Conservation (phyloP, 495 filamentous ascomycete genomes). For the Acidomyces sp. region DNA sequence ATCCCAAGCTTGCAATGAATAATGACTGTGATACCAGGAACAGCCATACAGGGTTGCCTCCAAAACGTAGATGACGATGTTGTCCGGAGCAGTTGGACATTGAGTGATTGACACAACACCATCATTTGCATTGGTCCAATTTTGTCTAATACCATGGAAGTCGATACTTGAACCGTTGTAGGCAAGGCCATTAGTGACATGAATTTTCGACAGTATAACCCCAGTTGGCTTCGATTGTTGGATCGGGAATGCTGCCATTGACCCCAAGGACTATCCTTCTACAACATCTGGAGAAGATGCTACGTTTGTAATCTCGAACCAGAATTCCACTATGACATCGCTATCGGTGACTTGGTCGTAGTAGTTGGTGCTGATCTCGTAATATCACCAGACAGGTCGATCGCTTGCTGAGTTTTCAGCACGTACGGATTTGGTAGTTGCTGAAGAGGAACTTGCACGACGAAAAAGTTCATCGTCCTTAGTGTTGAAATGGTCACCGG, state of each 20-base stretch:
- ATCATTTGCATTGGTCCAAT: constrained; percentile 21
- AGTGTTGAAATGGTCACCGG: too few species aligned
- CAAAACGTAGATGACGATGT: neutral
- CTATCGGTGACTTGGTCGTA: constrained; percentile 22
- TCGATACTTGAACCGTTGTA: constrained; percentile 16
- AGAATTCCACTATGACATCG: constrained; percentile 19
- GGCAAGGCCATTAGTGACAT: neutral
- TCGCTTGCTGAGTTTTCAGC: constrained; percentile 3
- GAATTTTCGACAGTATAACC: constrained; percentile 19
- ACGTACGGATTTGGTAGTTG: neutral
- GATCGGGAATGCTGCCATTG: constrained; percentile 17
- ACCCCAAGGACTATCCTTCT: neutral
- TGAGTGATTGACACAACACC: constrained; percentile 26
- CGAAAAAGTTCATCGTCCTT: too few species aligned
- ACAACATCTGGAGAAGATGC: neutral
- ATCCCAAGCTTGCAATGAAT: constrained; percentile 20
- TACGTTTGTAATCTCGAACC: constrained; percentile 11
- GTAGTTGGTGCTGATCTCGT: constrained; percentile 21
- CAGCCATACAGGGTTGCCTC: neutral
- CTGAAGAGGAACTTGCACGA: too few species aligned
- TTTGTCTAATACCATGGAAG: constrained; percentile 26
- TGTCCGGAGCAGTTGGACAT: constrained; percentile 25
- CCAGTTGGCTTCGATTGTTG: constrained; percentile 31
- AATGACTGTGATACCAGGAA: constrained; percentile 29
- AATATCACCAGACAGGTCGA: constrained; percentile 18